Conservation (phyloP, 2,329 filamentous ascomycete species). For the Geosmithia putterillii region DNA sequence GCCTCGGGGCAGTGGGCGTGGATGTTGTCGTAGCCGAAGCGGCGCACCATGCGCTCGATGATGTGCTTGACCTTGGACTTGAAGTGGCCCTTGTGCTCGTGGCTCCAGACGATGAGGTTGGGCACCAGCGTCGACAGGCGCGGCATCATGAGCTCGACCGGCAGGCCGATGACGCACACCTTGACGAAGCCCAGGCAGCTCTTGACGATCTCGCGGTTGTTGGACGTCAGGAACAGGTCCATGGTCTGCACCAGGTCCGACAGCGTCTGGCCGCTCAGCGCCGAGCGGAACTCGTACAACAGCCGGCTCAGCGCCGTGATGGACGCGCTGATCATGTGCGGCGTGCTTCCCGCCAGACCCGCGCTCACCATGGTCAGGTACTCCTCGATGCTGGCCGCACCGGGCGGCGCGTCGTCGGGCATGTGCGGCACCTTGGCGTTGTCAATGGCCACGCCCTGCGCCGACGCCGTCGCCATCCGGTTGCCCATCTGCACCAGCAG, state of each 20-base stretch:
- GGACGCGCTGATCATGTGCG: constrained; percentile 96
- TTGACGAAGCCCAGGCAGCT: constrained; percentile 95
- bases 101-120: constrained; percentile 89
- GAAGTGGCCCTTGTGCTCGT: constrained; percentile 97
- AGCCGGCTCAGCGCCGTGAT: constrained; percentile 91
- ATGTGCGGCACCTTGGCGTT: constrained; percentile 83
- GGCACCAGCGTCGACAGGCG: constrained; percentile 69
- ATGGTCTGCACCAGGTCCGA: constrained; percentile 85
- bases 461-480: constrained; percentile 53
- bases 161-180: constrained; percentile 80
- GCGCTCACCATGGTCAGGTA: constrained; percentile 98
- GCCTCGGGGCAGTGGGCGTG: constrained; percentile 72
- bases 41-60: constrained; percentile 81
- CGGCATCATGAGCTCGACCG: constrained; percentile 65
- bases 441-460: constrained; percentile 61
- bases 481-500: constrained; percentile 80
- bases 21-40: constrained; percentile 74
- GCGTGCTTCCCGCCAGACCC: constrained; percentile 80
- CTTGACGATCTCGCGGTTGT: constrained; percentile 92
- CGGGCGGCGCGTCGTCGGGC: constrained; percentile 65
- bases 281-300: constrained; percentile 75
- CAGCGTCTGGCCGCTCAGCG: constrained; percentile 57
- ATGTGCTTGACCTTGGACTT: constrained; percentile 98
- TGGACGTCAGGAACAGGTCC: constrained; percentile 90
- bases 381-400: constrained; percentile 76